A percentile compares a stretch with the other conserved stretches of the same genome.
Evolutionary conservation across 1,284 basidiomycete genomes (phyloP).

Genomic region (Cystobasidium slooffiae): DNA sequence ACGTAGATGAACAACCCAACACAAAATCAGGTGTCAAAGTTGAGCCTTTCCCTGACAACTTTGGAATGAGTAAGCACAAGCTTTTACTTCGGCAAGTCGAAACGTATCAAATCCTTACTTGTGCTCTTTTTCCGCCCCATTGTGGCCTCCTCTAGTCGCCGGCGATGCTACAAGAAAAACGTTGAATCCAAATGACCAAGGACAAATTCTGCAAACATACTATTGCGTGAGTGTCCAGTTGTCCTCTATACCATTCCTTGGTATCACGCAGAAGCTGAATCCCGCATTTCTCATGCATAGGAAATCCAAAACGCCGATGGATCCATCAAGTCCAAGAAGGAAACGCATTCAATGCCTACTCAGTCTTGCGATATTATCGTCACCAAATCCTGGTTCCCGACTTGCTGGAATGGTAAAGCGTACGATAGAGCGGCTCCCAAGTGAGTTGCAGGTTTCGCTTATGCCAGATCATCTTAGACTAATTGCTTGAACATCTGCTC

Average conservation of each 20-base stretch:
- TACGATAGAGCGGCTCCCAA: constrained; percentile 2
- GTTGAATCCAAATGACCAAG: constrained; percentile 13
- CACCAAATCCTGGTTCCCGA: constrained; percentile 28
- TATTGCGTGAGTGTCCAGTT: constrained; percentile 4
- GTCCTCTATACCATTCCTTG: background rate
- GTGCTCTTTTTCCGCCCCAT: background rate
- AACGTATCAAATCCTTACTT: too few relatives aligned
- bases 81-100: too few relatives aligned
- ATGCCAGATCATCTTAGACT: background rate
- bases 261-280: background rate
- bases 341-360: constrained; percentile 21
- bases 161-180: constrained; percentile 30
- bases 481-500: too few relatives aligned
- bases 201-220: constrained; percentile 22
- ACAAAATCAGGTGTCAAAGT: constrained; percentile 13
- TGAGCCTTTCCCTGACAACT: constrained; percentile 36
- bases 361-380: constrained; percentile 27
- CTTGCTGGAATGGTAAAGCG: constrained; percentile 37
- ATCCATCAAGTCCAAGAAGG: background rate
- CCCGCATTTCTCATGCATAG: background rate
- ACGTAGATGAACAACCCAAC: constrained; percentile 17
- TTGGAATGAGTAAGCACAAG: constrained; percentile 23
- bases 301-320: constrained; percentile 14
- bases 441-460: background rate
- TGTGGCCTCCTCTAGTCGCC: too few relatives aligned